Conservation (phyloP, 108 stramenopile species). For the Fragilaria radians region DNA sequence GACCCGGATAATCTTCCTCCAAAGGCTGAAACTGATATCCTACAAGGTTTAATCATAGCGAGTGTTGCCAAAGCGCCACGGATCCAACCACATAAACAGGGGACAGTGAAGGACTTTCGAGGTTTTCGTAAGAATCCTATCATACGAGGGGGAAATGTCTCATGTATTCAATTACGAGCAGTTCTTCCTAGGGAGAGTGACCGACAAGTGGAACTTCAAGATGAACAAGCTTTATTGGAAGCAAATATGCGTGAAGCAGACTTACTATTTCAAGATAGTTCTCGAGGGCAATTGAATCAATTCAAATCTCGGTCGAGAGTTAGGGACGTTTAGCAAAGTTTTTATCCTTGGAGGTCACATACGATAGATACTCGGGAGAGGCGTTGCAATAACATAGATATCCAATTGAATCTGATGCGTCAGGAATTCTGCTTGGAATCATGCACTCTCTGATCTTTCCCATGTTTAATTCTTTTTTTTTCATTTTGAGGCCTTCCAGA, state of each 20-base stretch:
- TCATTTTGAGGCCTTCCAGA: no score
- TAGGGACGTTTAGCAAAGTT: no score
- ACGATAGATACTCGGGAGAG: no score
- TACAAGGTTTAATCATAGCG: background rate
- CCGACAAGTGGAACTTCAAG: background rate
- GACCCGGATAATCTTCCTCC: background rate
- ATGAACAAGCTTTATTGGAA: slow-evolving; percentile 6
- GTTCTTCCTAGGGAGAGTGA: slow-evolving; percentile 10
- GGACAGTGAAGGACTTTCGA: slow-evolving; percentile 5
- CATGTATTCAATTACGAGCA: slow-evolving; percentile 1
- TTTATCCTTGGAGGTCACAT: no score
- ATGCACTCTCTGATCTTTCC: no score
- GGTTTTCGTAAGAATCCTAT: slow-evolving; percentile 13
- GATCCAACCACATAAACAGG: background rate
- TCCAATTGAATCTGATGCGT: no score
- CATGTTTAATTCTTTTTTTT: no score
- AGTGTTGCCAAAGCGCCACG: background rate
- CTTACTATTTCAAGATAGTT: slow-evolving; percentile 12
- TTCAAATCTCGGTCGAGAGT: background rate
- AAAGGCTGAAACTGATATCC: background rate
- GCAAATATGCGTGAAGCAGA: slow-evolving; percentile 8
- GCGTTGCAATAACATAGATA: no score
- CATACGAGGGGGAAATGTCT: background rate
- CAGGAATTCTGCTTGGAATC: no score
- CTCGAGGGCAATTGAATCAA: background rate